phyloP scores from a whole-genome alignment of 1,284 basidiomycete species.

The Rhodotorula mucilaginosa region DNA sequence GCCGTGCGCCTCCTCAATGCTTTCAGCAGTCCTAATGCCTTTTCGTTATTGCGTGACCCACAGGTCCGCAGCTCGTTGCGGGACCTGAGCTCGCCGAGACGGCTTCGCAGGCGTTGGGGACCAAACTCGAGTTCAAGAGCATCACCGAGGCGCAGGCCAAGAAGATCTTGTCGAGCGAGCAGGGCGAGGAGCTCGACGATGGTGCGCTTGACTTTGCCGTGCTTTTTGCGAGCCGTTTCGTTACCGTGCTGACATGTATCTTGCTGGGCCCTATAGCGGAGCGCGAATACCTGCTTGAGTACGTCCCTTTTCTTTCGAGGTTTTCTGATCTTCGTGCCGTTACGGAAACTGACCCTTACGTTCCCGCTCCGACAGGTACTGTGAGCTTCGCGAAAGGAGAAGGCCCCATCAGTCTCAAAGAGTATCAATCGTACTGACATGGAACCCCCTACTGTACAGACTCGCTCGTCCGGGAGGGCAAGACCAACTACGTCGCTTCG shows the following conservation, averaged over 20 bases:
- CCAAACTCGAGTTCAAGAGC: conserved; percentile 16
- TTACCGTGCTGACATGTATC: no score
- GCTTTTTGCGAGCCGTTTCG: no score
- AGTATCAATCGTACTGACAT: background rate
- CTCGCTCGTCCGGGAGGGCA: conserved; percentile 11
- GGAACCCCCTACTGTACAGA: background rate
- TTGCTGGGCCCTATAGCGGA: background rate
- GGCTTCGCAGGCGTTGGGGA: conserved; percentile 27
- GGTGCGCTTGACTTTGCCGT: background rate
- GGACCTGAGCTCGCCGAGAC: conserved; percentile 37
- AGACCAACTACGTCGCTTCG: conserved; percentile 16
- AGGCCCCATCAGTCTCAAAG: no score
- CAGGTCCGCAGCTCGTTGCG: conserved; percentile 16
- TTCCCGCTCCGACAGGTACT: background rate
- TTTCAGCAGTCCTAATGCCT: no score
- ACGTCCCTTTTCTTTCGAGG: background rate
- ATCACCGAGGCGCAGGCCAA: conserved; percentile 18
- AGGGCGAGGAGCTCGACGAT: conserved; percentile 10
- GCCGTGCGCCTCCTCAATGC: no score
- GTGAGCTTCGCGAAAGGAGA: background rate
- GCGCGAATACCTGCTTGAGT: conserved; percentile 15
- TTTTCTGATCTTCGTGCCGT: background rate
- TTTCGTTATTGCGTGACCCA: no score
- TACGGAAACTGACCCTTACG: no score
- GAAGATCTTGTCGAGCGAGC: background rate